Evolutionary conservation across 495 filamentous ascomycete genomes (phyloP).

Genomic region (Aspergillus sparsus): DNA sequence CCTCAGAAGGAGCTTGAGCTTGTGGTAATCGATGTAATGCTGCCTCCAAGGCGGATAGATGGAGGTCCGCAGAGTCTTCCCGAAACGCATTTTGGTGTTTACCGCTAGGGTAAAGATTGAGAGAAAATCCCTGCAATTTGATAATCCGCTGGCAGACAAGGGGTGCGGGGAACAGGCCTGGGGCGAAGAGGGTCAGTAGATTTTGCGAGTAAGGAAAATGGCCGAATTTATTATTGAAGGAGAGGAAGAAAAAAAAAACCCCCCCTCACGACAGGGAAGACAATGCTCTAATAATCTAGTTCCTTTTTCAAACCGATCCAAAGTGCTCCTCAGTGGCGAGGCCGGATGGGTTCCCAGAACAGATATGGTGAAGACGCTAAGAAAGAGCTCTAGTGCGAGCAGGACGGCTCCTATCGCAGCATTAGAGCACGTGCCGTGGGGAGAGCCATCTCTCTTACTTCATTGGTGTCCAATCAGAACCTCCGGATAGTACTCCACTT

Average conservation of each 20-base stretch:
- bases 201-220: background rate
- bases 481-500: background rate
- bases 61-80: conserved; percentile 75
- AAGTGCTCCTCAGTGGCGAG: background rate
- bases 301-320: background rate
- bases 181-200: too few relatives aligned
- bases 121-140: background rate
- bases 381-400: background rate
- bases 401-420: conserved; percentile 11
- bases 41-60: conserved; percentile 88
- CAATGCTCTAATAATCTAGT: background rate
- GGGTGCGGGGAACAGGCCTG: background rate
- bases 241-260: conserved; percentile 3
- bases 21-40: conserved; percentile 92
- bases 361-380: conserved; percentile 6
- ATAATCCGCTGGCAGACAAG: conserved; percentile 10
- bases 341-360: background rate
- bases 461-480: conserved; percentile 10
- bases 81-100: conserved; percentile 76
- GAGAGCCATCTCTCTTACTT: background rate
- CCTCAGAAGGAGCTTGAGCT: conserved; percentile 83
- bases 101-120: background rate
- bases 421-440: conserved; percentile 16
- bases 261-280: background rate
- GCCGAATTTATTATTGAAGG: background rate